Evolutionary conservation across 1,284 basidiomycete genomes (phyloP).

Genomic region (Apiotrichum gracile): DNA sequence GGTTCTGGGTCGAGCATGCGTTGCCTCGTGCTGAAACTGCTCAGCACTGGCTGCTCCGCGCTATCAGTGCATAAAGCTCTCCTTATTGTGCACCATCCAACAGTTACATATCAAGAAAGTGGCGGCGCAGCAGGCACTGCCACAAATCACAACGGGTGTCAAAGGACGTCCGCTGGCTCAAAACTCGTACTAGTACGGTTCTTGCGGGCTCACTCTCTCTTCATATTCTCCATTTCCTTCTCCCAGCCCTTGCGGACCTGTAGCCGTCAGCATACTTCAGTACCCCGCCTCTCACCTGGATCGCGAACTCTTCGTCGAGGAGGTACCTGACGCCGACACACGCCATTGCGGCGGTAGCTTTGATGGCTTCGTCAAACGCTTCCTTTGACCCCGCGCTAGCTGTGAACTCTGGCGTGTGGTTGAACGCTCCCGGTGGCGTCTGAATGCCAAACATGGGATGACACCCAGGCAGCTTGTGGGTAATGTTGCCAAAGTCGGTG

Average conservation of each 20-base stretch:
- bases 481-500: slow-evolving; percentile 12
- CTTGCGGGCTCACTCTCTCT: background rate
- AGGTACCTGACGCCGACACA: slow-evolving; percentile 29
- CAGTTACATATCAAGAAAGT: too few species aligned
- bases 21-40: too few species aligned
- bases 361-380: slow-evolving; percentile 27
- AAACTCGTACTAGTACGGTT: background rate
- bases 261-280: slow-evolving; percentile 17
- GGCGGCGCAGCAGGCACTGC: too few species aligned
- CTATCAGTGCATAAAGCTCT: too few species aligned
- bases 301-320: slow-evolving; percentile 30
- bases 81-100: too few species aligned
- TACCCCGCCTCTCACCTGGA: slow-evolving; percentile 18
- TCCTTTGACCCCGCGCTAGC: slow-evolving; percentile 8
- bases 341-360: slow-evolving; percentile 36
- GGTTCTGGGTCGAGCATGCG: too few species aligned
- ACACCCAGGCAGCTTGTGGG: slow-evolving; percentile 56
- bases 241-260: background rate
- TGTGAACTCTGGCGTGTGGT: slow-evolving; percentile 23
- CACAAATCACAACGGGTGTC: too few species aligned
- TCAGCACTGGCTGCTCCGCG: too few species aligned
- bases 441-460: slow-evolving; percentile 19
- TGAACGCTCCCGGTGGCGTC: background rate
- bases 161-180: too few species aligned
- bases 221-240: background rate